phyloP scores from a whole-genome alignment of 352 stramenopile genomes.

The Globisporangium spinosum region DNA sequence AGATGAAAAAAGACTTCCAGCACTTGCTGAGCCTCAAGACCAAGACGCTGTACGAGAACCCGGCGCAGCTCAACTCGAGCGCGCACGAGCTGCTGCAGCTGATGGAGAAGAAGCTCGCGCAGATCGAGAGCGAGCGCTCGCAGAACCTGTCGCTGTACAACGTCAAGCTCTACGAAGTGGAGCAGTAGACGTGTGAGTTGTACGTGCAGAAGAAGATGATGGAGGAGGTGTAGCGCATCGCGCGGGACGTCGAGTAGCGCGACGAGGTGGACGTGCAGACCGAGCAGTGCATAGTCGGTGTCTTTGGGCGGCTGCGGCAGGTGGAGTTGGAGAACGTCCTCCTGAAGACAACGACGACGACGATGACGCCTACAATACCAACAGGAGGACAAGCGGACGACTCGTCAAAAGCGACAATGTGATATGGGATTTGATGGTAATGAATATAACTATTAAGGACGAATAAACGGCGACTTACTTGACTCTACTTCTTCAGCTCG shows the following conservation, averaged over 20 bases:
- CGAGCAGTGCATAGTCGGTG: slow-evolving; percentile 49
- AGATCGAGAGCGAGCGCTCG: slow-evolving; percentile 39
- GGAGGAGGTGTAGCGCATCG: slow-evolving; percentile 41
- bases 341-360: slow-evolving; percentile 19
- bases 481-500: slow-evolving; percentile 54
- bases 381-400: background rate
- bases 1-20: slow-evolving; percentile 50
- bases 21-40: slow-evolving; percentile 40
- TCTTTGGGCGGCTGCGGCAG: slow-evolving; percentile 52
- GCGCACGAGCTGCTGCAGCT: slow-evolving; percentile 35
- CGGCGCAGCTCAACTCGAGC: slow-evolving; percentile 27
- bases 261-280: slow-evolving; percentile 48
- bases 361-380: background rate
- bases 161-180: slow-evolving; percentile 42
- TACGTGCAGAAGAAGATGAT: slow-evolving; percentile 46
- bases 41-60: slow-evolving; percentile 35
- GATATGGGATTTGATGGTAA: background rate
- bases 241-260: slow-evolving; percentile 36
- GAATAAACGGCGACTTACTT: background rate
- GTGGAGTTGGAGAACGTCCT: slow-evolving; percentile 48
- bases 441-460: slow-evolving; percentile 3
- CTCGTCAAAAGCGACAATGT: background rate
- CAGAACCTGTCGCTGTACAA: slow-evolving; percentile 40
- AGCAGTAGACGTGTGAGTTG: slow-evolving; percentile 53
- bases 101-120: slow-evolving; percentile 39